Evolutionary conservation across 768 basidiomycete genomes (phyloP).

Genomic region (Amanita fuliginea): DNA sequence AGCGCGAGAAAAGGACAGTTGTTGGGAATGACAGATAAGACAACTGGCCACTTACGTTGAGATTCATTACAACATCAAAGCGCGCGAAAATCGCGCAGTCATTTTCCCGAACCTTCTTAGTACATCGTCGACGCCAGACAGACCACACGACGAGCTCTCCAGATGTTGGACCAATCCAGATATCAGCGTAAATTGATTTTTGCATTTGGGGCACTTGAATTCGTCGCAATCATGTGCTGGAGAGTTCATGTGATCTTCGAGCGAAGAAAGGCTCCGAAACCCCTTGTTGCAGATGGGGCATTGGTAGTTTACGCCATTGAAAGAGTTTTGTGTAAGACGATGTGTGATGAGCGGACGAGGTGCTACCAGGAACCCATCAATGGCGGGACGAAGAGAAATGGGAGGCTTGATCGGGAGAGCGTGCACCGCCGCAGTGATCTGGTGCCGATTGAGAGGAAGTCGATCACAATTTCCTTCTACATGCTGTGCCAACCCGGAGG

Average conservation of each 20-base stretch:
- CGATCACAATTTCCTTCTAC: conserved; percentile 26
- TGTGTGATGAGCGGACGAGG: conserved; percentile 13
- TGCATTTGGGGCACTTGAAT: conserved; percentile 34
- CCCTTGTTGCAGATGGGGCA: conserved; percentile 28
- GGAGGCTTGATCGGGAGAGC: conserved; percentile 19
- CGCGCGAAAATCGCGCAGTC: conserved; percentile 1
- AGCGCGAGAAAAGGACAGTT: not conserved
- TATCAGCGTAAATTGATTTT: conserved; percentile 21
- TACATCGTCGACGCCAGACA: conserved; percentile 22
- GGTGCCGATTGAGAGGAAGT: conserved; percentile 21
- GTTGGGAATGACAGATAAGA: not conserved
- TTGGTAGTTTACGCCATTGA: conserved; percentile 27
- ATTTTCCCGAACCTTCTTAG: conserved; percentile 17
- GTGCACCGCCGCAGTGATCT: conserved; percentile 25
- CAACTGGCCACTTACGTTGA: not conserved
- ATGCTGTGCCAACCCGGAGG: conserved; percentile 26
- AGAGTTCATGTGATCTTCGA: conserved; percentile 27
- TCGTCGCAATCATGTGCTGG: conserved; percentile 26
- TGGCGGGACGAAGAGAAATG: conserved; percentile 23
- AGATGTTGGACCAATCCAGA: conserved; percentile 34
- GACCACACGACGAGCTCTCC: conserved; percentile 27
- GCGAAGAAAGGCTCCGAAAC: conserved; percentile 17
- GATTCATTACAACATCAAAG: not conserved
- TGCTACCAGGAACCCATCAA: conserved; percentile 5
- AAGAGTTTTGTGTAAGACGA: conserved; percentile 22